These are phyloP conservation scores for Zanthoxylum bungeanum DNA, from an alignment of 345 rosid genomes.

Conservation along the genomic window DNA sequence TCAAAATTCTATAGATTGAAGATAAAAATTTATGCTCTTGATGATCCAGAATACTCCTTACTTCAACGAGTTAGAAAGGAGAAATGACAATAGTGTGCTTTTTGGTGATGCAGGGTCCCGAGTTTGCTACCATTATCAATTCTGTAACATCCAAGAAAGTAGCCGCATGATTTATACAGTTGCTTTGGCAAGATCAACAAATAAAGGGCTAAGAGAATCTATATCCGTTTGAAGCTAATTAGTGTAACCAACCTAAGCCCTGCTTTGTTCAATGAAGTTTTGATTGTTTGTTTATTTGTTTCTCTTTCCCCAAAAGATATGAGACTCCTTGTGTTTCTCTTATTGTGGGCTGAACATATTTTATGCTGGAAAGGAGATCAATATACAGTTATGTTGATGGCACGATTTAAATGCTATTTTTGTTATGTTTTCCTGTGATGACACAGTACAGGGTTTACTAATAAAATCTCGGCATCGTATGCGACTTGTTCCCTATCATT, in stretches of 20 bases:
- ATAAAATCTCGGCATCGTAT: not conserved
- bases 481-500: not conserved
- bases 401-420: not conserved
- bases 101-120: conserved; percentile 68
- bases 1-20: not conserved
- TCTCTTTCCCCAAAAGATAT: not conserved
- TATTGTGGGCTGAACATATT: not conserved
- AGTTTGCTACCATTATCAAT: conserved; percentile 92
- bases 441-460: not conserved
- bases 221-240: conserved; percentile 14
- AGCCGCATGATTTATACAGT: conserved; percentile 50
- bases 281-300: not conserved
- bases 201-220: conserved; percentile 11
- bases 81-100: conserved; percentile 5
- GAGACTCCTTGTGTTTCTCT: conserved; percentile 5
- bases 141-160: conserved; percentile 87
- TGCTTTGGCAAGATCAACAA: not conserved
- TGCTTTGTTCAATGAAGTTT: not conserved
- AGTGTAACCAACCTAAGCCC: not conserved
- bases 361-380: not conserved
- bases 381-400: not conserved
- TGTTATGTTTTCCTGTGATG: not conserved
- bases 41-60: not conserved
- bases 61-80: not conserved
- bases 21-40: not conserved